Percentiles rank a stretch among this genome's conserved stretches.
Conservation (phyloP, 306 rosid genomes). For the Trifolium repens region DNA sequence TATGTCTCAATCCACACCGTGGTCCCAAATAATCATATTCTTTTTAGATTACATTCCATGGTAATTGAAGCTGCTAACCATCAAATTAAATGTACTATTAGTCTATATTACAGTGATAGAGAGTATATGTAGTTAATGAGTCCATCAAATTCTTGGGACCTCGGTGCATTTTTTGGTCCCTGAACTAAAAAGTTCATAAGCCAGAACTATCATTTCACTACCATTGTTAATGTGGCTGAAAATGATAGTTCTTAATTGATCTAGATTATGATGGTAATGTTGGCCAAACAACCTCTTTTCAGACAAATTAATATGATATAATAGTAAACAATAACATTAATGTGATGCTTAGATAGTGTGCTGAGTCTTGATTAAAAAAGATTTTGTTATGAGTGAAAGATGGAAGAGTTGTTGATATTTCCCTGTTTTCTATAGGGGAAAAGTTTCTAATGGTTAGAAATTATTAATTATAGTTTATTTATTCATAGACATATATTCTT, state of each 20-base stretch:
- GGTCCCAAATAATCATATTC: not conserved
- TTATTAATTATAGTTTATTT: not conserved
- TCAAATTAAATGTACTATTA: not conserved
- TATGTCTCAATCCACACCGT: not conserved
- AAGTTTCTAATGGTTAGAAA: not conserved
- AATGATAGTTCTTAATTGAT: not conserved
- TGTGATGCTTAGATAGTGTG: not conserved
- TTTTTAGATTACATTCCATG: not conserved
- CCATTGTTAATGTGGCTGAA: constrained; percentile 2
- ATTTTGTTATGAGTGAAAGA: no score
- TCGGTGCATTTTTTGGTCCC: not conserved
- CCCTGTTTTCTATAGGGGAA: not conserved
- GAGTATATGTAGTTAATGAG: not conserved
- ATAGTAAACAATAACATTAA: not conserved
- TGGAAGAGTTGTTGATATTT: not conserved
- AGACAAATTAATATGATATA: not conserved
- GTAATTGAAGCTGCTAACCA: not conserved
- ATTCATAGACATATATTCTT: constrained; percentile 7
- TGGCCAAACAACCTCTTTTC: not conserved
- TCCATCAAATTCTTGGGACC: constrained; percentile 21
- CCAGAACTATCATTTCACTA: not conserved
- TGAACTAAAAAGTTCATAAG: not conserved
- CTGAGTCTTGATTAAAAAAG: no score
- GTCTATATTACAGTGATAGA: not conserved
- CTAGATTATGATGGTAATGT: not conserved